Conservation (phyloP, 768 basidiomycete species). For the Cystobasidium ongulense region DNA sequence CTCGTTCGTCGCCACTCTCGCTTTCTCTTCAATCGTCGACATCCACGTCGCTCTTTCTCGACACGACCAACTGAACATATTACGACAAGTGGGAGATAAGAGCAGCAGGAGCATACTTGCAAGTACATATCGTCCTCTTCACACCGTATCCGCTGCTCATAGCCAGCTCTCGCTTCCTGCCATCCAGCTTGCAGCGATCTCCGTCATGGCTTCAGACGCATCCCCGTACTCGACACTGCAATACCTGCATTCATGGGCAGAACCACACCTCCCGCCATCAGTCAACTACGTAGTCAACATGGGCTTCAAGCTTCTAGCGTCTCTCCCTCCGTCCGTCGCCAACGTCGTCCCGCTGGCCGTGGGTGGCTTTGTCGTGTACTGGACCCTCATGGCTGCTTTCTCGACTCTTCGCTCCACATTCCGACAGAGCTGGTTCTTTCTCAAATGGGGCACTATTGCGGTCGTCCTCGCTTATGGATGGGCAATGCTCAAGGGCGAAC, state of each 20-base stretch:
- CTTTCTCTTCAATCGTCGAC: too few species aligned
- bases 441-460: slow-evolving; percentile 34
- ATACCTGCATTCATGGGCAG: slow-evolving; percentile 13
- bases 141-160: too few species aligned
- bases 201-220: not conserved
- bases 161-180: too few species aligned
- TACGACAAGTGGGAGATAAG: too few species aligned
- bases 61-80: too few species aligned
- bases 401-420: slow-evolving; percentile 30
- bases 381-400: slow-evolving; percentile 32
- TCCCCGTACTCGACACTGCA: slow-evolving; percentile 19
- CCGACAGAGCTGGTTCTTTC: slow-evolving; percentile 27
- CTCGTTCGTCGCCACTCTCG: too few species aligned
- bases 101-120: too few species aligned
- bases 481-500: not conserved
- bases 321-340: slow-evolving; percentile 21
- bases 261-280: slow-evolving; percentile 27
- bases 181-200: not conserved
- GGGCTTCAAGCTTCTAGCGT: not conserved
- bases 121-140: too few species aligned
- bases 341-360: slow-evolving; percentile 36
- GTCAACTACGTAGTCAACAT: slow-evolving; percentile 24
- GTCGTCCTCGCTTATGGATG: not conserved
- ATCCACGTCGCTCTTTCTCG: too few species aligned
- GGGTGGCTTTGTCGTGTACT: slow-evolving; percentile 33